Evolutionary conservation across 768 basidiomycete species (phyloP).

Genomic region (Pleurotus eryngii): DNA sequence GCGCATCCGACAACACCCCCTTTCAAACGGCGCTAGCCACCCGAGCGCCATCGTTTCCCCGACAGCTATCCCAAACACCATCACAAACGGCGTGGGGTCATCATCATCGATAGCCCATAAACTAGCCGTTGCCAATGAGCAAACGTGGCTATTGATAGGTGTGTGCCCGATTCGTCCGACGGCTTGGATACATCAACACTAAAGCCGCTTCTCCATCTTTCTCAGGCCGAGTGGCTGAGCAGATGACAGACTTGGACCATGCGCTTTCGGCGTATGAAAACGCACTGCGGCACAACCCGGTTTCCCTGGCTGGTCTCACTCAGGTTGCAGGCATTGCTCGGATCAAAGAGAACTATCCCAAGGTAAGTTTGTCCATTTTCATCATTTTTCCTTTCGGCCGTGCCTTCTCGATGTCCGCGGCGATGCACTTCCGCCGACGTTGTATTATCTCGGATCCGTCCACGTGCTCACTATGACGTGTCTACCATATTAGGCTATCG

Average conservation of each 20-base stretch:
- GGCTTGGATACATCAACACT: not conserved
- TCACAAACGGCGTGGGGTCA: constrained; percentile 20
- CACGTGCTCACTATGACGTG: constrained; percentile 33
- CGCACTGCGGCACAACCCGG: constrained; percentile 92
- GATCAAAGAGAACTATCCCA: constrained; percentile 96
- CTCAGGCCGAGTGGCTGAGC: constrained; percentile 90
- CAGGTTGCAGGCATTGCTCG: constrained; percentile 95
- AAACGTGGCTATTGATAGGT: constrained; percentile 96
- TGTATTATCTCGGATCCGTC: constrained; percentile 23
- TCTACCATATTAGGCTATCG: constrained; percentile 71
- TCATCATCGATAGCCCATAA: constrained; percentile 61
- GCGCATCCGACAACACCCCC: constrained; percentile 47
- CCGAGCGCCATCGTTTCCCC: constrained; percentile 45
- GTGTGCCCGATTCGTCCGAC: constrained; percentile 16
- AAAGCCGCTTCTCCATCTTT: constrained; percentile 17
- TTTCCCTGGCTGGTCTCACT: constrained; percentile 85
- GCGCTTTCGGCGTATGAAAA: constrained; percentile 93
- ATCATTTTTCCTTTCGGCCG: constrained; percentile 5
- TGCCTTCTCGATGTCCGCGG: not conserved
- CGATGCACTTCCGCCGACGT: not conserved
- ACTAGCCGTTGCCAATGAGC: constrained; percentile 83
- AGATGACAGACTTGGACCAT: constrained; percentile 91
- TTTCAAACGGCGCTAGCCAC: constrained; percentile 41
- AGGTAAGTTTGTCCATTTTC: constrained; percentile 51
- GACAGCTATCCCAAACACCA: constrained; percentile 29